phyloP scores from a whole-genome alignment of 2,329 filamentous ascomycete species.

The Colletotrichum coccodes region DNA sequence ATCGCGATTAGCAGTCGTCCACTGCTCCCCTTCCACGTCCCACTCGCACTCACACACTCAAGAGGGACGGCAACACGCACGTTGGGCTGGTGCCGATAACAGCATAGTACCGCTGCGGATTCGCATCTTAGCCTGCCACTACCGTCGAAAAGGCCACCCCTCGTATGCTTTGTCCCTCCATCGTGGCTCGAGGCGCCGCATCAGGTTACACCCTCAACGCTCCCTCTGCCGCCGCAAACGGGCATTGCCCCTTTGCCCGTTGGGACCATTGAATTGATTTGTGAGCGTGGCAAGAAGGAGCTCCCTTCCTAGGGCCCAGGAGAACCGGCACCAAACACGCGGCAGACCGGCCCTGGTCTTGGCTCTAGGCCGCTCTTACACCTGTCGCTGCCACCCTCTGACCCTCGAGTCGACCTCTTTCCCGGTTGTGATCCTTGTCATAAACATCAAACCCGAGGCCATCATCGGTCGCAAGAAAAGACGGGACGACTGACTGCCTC shows the following conservation, averaged over 20 bases:
- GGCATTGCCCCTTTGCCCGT: conserved; percentile 9
- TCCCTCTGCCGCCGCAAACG: conserved; percentile 1
- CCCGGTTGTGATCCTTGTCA: conserved; percentile 1
- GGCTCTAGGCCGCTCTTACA: not conserved
- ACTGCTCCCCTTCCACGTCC: conserved; percentile 8
- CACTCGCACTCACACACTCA: not conserved
- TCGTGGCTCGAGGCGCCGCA: not conserved
- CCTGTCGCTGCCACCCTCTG: not conserved
- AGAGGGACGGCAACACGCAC: not conserved
- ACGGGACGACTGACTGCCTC: not conserved
- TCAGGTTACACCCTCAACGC: conserved; percentile 19
- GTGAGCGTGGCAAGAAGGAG: not conserved
- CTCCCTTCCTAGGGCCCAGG: not conserved
- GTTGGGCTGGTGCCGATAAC: not conserved
- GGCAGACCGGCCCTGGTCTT: conserved; percentile 14
- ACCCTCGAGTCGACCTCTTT: not conserved
- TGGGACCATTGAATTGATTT: conserved; percentile 16
- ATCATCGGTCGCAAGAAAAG: not conserved
- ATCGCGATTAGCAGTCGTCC: not conserved
- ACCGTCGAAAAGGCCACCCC: not conserved
- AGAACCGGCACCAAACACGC: conserved; percentile 13
- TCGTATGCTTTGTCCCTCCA: not conserved
- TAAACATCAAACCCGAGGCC: not conserved
- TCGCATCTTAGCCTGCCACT: not conserved
- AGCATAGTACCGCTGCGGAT: conserved; percentile 3